Conservation (phyloP, 148 eudicot genomes). For the Rhododendron henanense region DNA sequence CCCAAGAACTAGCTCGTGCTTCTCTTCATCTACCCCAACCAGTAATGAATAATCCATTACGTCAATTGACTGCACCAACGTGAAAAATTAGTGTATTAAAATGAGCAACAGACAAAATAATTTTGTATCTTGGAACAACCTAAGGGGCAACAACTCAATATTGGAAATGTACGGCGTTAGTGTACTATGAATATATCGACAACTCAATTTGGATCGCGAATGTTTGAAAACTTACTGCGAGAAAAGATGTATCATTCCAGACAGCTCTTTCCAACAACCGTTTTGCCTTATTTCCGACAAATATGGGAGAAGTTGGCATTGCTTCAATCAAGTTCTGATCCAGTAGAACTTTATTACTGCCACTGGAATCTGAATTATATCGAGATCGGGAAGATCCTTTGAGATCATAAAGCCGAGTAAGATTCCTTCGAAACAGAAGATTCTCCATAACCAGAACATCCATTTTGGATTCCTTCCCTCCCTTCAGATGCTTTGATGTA, state of each 20-base stretch:
- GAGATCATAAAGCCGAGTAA: conserved; percentile 64
- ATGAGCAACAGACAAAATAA: neutral
- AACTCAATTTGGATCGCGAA: neutral
- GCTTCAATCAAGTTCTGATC: conserved; percentile 83
- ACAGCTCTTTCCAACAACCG: conserved; percentile 72
- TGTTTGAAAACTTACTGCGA: conserved; percentile 56
- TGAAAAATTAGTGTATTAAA: conserved; percentile 2
- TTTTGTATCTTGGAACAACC: neutral
- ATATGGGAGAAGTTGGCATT: conserved; percentile 78
- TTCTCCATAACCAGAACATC: conserved; percentile 82
- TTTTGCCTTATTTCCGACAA: conserved; percentile 70
- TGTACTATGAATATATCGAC: neutral
- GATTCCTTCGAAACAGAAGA: conserved; percentile 53
- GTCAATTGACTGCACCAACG: conserved; percentile 68
- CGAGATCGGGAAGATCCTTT: conserved; percentile 81
- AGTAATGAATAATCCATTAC: conserved; percentile 96
- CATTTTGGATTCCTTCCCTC: conserved; percentile 71
- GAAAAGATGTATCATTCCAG: conserved; percentile 85
- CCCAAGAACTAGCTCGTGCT: conserved; percentile 89
- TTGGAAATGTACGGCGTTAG: neutral
- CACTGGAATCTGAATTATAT: conserved; percentile 65
- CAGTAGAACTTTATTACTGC: conserved; percentile 65
- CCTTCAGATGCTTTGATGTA: conserved; percentile 60
- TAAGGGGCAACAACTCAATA: neutral
- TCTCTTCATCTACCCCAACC: conserved; percentile 89